Conservation (phyloP, 441 rosid species). For the Mallotus japonicus region DNA sequence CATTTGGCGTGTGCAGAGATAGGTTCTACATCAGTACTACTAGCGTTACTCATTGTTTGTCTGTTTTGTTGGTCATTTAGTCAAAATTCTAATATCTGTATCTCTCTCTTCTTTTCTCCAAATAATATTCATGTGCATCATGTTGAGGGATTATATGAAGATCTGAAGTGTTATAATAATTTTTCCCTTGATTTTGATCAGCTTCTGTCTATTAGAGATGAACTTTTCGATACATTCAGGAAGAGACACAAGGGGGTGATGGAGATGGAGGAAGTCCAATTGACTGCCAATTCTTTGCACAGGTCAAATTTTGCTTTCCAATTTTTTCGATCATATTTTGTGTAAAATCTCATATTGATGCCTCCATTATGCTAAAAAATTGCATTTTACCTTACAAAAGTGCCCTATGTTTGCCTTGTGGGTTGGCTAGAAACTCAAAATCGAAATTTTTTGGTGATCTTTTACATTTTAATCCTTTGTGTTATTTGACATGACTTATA, state of each 20-base stretch:
- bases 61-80: not conserved
- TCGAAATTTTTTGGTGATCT: not conserved
- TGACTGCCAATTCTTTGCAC: slow-evolving; percentile 81
- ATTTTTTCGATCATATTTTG: slow-evolving; percentile 9
- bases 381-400: not conserved
- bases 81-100: not conserved
- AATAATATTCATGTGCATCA: not conserved
- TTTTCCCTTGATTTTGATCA: slow-evolving; percentile 40
- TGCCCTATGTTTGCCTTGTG: not conserved
- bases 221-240: slow-evolving; percentile 91
- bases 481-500: not conserved
- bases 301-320: slow-evolving; percentile 42
- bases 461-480: not conserved
- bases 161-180: slow-evolving; percentile 18
- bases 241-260: slow-evolving; percentile 88
- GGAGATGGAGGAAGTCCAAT: slow-evolving; percentile 84
- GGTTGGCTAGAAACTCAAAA: not conserved
- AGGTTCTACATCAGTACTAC: not conserved
- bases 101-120: not conserved
- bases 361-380: not conserved
- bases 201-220: slow-evolving; percentile 89
- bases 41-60: not conserved
- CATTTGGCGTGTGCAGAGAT: not conserved
- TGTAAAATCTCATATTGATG: slow-evolving; percentile 3
- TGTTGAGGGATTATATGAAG: slow-evolving; percentile 2